These are phyloP conservation scores for Calonectria hongkongensis DNA, from an alignment of 2,329 filamentous ascomycete genomes.

Conservation along the genomic window DNA sequence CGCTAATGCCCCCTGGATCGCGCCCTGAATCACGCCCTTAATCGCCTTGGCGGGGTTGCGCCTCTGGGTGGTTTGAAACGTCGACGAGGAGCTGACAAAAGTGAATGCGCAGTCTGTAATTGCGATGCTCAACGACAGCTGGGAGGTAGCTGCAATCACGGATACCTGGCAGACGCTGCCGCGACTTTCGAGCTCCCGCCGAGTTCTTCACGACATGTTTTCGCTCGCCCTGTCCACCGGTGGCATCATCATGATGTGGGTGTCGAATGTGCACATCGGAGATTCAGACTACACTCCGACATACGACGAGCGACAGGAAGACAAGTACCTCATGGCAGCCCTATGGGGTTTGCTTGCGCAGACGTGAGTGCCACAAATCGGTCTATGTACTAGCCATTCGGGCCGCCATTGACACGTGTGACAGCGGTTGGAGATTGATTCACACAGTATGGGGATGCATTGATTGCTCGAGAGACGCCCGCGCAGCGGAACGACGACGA, in stretches of 20 bases:
- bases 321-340: constrained; percentile 47
- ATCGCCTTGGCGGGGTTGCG: neutral
- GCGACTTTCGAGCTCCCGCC: constrained; percentile 54
- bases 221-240: constrained; percentile 58
- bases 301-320: constrained; percentile 42
- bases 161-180: constrained; percentile 54
- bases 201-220: constrained; percentile 59
- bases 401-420: neutral
- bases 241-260: constrained; percentile 59
- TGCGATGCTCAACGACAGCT: constrained; percentile 62
- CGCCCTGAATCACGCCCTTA: neutral
- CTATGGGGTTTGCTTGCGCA: constrained; percentile 51
- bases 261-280: constrained; percentile 54
- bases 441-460: constrained; percentile 56
- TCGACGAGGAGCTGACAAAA: constrained; percentile 10
- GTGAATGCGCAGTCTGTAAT: constrained; percentile 51
- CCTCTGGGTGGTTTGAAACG: neutral
- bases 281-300: constrained; percentile 22
- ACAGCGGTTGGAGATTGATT: constrained; percentile 54
- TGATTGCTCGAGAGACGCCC: constrained; percentile 53
- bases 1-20: neutral
- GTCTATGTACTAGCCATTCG: neutral
- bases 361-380: constrained; percentile 51
- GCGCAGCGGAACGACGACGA: constrained; percentile 42
- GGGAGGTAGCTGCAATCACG: constrained; percentile 58